These are phyloP conservation scores for Cyanodermella asteris DNA, from an alignment of 2,329 filamentous ascomycete genomes.

Conservation along the genomic window DNA sequence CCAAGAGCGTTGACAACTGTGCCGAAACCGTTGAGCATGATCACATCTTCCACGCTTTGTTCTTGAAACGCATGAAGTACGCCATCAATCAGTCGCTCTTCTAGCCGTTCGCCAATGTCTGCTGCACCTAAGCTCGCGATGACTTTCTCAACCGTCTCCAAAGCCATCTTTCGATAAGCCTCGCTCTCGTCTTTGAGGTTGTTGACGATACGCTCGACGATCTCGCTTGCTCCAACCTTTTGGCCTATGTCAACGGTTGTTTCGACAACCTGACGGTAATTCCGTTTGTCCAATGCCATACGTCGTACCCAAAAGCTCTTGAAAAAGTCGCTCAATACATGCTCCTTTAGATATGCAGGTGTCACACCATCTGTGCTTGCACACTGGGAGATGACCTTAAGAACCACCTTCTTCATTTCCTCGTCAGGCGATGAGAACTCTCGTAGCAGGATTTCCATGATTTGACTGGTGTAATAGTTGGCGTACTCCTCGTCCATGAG, in stretches of 20 bases:
- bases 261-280: slow-evolving; percentile 94
- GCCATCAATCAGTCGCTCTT: slow-evolving; percentile 85
- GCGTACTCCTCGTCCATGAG: slow-evolving; percentile 99
- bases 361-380: slow-evolving; percentile 89
- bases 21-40: slow-evolving; percentile 93
- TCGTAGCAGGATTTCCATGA: slow-evolving; percentile 92
- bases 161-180: slow-evolving; percentile 95
- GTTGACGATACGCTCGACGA: slow-evolving; percentile 75
- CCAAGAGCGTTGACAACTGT: slow-evolving; percentile 92
- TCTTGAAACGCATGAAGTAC: slow-evolving; percentile 95
- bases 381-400: slow-evolving; percentile 94
- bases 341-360: slow-evolving; percentile 80
- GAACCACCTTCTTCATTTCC: slow-evolving; percentile 98
- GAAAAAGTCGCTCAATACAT: slow-evolving; percentile 90
- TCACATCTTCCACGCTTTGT: slow-evolving; percentile 85
- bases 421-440: slow-evolving; percentile 95
- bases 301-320: slow-evolving; percentile 96
- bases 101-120: slow-evolving; percentile 76
- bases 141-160: slow-evolving; percentile 93
- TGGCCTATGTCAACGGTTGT: slow-evolving; percentile 93
- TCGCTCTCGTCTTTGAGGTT: slow-evolving; percentile 98
- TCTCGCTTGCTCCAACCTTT: slow-evolving; percentile 93
- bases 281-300: slow-evolving; percentile 93
- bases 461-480: slow-evolving; percentile 95
- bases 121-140: slow-evolving; percentile 82